Conservation (phyloP, 140 eudicot genomes). For the Stevia rebaudiana region DNA sequence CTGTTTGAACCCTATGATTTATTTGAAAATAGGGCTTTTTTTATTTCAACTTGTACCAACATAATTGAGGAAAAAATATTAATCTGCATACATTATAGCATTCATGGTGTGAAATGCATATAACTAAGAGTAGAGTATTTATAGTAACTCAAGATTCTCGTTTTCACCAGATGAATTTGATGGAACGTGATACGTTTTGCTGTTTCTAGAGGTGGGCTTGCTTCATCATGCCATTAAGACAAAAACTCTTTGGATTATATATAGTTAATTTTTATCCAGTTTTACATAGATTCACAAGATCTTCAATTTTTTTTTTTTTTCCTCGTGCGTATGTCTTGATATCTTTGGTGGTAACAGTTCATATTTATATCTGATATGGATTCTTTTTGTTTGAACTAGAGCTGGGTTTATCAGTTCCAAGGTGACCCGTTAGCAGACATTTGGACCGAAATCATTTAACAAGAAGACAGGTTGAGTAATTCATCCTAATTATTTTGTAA, state of each 20-base stretch:
- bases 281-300: background rate
- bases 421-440: slow-evolving; percentile 52
- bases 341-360: slow-evolving; percentile 17
- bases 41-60: background rate
- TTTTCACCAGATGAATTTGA: slow-evolving; percentile 81
- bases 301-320: background rate
- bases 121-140: slow-evolving; percentile 21
- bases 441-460: slow-evolving; percentile 23
- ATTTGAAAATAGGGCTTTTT: slow-evolving; percentile 17
- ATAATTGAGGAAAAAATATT: background rate
- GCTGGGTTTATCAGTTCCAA: slow-evolving; percentile 77
- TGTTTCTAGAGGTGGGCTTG: slow-evolving; percentile 58
- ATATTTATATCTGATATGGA: slow-evolving; percentile 40
- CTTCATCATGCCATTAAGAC: slow-evolving; percentile 35
- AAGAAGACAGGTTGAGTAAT: slow-evolving; percentile 35
- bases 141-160: slow-evolving; percentile 49
- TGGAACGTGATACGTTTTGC: slow-evolving; percentile 75
- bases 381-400: slow-evolving; percentile 48
- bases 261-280: background rate
- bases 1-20: slow-evolving; percentile 10
- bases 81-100: slow-evolving; percentile 5
- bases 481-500: slow-evolving; percentile 19
- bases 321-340: background rate
- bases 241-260: slow-evolving; percentile 11
- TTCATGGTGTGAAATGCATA: slow-evolving; percentile 19